Conservation (phyloP, 108 stramenopile genomes). For the Cyclotella cryptica region DNA sequence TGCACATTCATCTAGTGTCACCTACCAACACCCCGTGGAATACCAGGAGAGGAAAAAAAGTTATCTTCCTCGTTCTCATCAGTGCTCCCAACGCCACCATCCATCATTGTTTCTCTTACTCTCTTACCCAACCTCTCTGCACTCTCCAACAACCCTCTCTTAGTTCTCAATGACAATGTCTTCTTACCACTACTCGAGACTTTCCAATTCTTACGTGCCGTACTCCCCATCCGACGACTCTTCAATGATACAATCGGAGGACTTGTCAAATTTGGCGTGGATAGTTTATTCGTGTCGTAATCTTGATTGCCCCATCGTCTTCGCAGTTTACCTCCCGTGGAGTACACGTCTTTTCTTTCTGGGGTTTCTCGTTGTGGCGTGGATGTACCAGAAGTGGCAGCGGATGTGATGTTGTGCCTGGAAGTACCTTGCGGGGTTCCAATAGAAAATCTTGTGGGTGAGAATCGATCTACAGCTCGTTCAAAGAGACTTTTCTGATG, state of each 20-base stretch:
- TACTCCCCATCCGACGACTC: conserved; percentile 6
- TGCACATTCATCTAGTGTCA: not conserved
- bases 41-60: conserved; percentile 45
- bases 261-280: conserved; percentile 45
- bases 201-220: conserved; percentile 9
- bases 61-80: conserved; percentile 21
- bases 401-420: conserved; percentile 9
- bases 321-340: conserved; percentile 21
- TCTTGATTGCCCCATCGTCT: conserved; percentile 48
- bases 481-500: conserved; percentile 56
- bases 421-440: not conserved
- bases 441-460: conserved; percentile 32
- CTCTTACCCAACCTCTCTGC: conserved; percentile 31
- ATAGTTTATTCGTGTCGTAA: conserved; percentile 28
- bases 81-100: conserved; percentile 5
- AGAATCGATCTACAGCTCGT: conserved; percentile 44
- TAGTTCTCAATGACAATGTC: conserved; percentile 13
- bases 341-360: conserved; percentile 12
- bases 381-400: conserved; percentile 21
- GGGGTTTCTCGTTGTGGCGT: conserved; percentile 23
- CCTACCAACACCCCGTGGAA: conserved; percentile 52
- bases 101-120: conserved; percentile 14
- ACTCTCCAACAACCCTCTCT: conserved; percentile 25
- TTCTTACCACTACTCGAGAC: conserved; percentile 23
- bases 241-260: conserved; percentile 49